Percentiles rank a stretch among this genome's conserved stretches.
These are phyloP conservation scores for Xylaria sp. DNA, from an alignment of 2,329 filamentous ascomycete species.

Conservation along the genomic window DNA sequence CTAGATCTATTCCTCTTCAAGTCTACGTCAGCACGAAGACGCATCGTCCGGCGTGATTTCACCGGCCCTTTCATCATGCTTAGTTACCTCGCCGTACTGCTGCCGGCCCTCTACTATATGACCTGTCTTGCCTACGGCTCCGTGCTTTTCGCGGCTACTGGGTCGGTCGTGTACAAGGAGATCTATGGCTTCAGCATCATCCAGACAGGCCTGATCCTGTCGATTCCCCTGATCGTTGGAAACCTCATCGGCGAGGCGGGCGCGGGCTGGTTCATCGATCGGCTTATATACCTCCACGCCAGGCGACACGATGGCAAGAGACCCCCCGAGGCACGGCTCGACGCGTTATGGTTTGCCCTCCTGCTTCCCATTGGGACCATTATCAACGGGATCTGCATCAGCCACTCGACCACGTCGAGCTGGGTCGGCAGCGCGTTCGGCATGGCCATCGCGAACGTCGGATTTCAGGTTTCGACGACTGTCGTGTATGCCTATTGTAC, in stretches of 20 bases:
- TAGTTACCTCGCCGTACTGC: neutral
- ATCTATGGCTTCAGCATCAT: slow-evolving; percentile 2
- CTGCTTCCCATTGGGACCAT: slow-evolving; percentile 37
- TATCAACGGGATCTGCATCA: slow-evolving; percentile 29
- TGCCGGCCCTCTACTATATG: slow-evolving; percentile 11
- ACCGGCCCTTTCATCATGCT: slow-evolving; percentile 4
- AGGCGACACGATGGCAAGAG: slow-evolving; percentile 36
- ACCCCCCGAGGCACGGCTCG: slow-evolving; percentile 42
- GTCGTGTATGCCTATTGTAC: slow-evolving; percentile 5
- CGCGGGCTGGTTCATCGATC: slow-evolving; percentile 11
- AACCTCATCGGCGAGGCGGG: slow-evolving; percentile 10
- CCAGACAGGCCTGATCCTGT: slow-evolving; percentile 5
- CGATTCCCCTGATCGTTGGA: slow-evolving; percentile 10
- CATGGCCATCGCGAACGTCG: neutral
- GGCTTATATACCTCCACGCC: slow-evolving; percentile 26
- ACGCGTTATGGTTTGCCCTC: slow-evolving; percentile 40
- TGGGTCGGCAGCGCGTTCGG: slow-evolving; percentile 6
- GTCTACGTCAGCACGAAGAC: neutral
- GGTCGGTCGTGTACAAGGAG: slow-evolving; percentile 10
- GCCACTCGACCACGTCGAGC: neutral
- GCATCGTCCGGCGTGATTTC: neutral
- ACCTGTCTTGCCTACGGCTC: slow-evolving; percentile 13
- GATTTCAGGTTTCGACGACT: slow-evolving; percentile 2
- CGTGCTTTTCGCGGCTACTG: slow-evolving; percentile 8
- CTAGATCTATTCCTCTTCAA: neutral